Conservation (phyloP, 805 yeast species). For the Starmerella apis region DNA sequence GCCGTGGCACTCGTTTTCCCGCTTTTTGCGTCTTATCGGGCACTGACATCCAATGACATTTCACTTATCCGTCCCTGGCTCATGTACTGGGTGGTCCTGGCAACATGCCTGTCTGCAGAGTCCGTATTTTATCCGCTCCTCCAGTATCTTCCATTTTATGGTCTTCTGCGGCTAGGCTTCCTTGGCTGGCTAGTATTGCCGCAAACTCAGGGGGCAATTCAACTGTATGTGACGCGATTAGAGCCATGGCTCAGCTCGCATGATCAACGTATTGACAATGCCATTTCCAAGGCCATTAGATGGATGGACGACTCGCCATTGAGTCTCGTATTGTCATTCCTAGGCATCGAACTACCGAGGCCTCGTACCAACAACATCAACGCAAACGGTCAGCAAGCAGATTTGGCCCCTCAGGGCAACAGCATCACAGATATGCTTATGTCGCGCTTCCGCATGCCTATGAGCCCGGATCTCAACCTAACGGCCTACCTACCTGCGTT, state of each 20-base stretch:
- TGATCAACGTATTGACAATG: conserved; percentile 32
- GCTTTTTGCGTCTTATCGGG: conserved; percentile 48
- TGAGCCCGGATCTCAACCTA: conserved; percentile 22
- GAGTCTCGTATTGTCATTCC: conserved; percentile 13
- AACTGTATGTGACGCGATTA: conserved; percentile 33
- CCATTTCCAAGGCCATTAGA: conserved; percentile 20
- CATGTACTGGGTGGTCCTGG: conserved; percentile 57
- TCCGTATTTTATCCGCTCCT: conserved; percentile 39
- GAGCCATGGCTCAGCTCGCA: conserved; percentile 35
- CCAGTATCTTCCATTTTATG: conserved; percentile 45
- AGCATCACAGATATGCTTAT: conserved; percentile 22
- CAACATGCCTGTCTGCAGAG: conserved; percentile 36
- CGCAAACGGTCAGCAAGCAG: conserved; percentile 5
- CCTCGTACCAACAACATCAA: not conserved
- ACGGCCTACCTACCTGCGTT: conserved; percentile 19
- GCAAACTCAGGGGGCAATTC: conserved; percentile 39
- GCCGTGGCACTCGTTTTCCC: conserved; percentile 41
- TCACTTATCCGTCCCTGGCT: conserved; percentile 39
- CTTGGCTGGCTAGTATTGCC: conserved; percentile 55
- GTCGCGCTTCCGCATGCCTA: conserved; percentile 27
- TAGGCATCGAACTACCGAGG: conserved; percentile 21
- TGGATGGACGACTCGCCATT: conserved; percentile 12
- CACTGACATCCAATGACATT: conserved; percentile 39
- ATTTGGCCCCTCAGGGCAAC: not conserved
- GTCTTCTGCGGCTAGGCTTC: conserved; percentile 39